Evolutionary conservation across 179 eudicot species (phyloP), one percentile per base, ranked within the genome.

Genomic region (Pouteria campechiana): DNA sequence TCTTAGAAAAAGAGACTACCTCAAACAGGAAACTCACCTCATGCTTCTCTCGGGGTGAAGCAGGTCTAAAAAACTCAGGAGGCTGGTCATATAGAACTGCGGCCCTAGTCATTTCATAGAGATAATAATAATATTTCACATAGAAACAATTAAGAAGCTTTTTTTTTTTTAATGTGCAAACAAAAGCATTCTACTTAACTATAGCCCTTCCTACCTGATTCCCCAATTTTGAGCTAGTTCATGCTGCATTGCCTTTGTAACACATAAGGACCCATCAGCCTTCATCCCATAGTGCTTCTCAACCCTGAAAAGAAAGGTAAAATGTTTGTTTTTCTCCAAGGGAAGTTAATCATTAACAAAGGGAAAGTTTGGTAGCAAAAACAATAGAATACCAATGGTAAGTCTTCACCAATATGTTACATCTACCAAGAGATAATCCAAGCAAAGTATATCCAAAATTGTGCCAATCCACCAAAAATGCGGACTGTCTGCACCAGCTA

Each of bases 141-240:
- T 39, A 11, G 52, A 10, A 32, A 7, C 25, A 52, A 20, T 15
- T 29, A 2, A n/a, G n/a, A n/a, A n/a, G n/a, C n/a, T n/a, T n/a
- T n/a, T n/a, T n/a, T n/a, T n/a, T n/a, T n/a, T n/a, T n/a, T n/a
- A n/a, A n/a, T n/a, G n/a, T n/a, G n/a, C n/a, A n/a, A n/a, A n/a
- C n/a, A n/a, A n/a, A n/a, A n/a, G n/a, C n/a, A n/a, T n/a, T n/a
- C n/a, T n/a, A n/a, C n/a, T n/a, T n/a, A n/a, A n/a, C n/a, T n/a
- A n/a, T n/a, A n/a, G 32, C 42, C 24, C 24, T 37, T 44, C 87
- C 67, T 55, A 84, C 97, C 62, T 69, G 27, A 75, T 74, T 54
- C 87, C 95, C 98, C 95, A 90, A 54, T 86, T 86, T 48, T 86
- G 90, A 17, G 72, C 77, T 72, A 90, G 70, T 48, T 90, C 98